Conservation (phyloP, 768 basidiomycete genomes). For the Termitomyces heimii region DNA sequence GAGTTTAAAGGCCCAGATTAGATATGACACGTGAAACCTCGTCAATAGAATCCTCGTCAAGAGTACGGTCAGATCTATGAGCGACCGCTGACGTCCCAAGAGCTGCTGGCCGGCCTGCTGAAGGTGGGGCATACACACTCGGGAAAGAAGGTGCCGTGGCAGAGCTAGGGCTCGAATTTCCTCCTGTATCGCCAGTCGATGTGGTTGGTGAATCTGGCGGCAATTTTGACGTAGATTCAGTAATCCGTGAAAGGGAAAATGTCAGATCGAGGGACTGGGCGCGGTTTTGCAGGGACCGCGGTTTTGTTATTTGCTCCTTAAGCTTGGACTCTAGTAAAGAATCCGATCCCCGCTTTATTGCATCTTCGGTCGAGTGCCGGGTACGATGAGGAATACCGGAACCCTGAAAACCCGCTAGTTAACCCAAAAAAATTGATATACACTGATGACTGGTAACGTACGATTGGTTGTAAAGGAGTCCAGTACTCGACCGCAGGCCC, state of each 20-base stretch:
- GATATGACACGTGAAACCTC: slow-evolving; percentile 77
- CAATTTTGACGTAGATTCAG: slow-evolving; percentile 55
- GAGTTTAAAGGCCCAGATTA: slow-evolving; percentile 56
- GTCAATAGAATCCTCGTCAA: slow-evolving; percentile 57
- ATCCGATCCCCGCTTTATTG: slow-evolving; percentile 77
- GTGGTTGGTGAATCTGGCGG: slow-evolving; percentile 76
- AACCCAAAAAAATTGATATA: slow-evolving; percentile 1
- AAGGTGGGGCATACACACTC: slow-evolving; percentile 71
- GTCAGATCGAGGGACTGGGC: slow-evolving; percentile 89
- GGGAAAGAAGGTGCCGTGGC: slow-evolving; percentile 78
- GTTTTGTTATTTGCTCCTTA: slow-evolving; percentile 71
- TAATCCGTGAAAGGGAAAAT: slow-evolving; percentile 76
- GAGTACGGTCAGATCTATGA: slow-evolving; percentile 32
- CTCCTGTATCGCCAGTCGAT: slow-evolving; percentile 68
- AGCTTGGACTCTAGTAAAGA: slow-evolving; percentile 80
- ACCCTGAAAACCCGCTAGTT: slow-evolving; percentile 33
- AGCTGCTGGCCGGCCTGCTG: slow-evolving; percentile 24
- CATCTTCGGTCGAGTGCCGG: slow-evolving; percentile 61
- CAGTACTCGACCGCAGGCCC: slow-evolving; percentile 59
- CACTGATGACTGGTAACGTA: slow-evolving; percentile 28
- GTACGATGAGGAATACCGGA: slow-evolving; percentile 64
- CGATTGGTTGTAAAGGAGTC: slow-evolving; percentile 73
- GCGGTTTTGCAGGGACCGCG: slow-evolving; percentile 77
- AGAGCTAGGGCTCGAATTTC: slow-evolving; percentile 75
- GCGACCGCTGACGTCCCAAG: slow-evolving; percentile 37